phyloP scores from a whole-genome alignment of 2,329 filamentous ascomycete genomes.

The Penicillium capsulatum region DNA sequence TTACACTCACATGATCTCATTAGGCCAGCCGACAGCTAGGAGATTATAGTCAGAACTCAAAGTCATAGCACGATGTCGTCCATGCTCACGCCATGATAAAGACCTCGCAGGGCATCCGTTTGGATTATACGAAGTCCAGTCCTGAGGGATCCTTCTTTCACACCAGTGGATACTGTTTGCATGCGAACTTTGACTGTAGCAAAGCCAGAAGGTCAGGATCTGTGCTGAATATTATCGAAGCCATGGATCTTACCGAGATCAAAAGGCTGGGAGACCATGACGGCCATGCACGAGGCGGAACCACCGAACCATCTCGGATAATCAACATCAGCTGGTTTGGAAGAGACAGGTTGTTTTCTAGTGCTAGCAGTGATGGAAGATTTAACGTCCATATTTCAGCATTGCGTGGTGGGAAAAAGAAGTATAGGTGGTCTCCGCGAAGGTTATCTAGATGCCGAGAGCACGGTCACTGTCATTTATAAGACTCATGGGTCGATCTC shows the following conservation, averaged over 20 bases:
- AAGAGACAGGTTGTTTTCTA: too few relatives aligned
- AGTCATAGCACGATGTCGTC: not conserved
- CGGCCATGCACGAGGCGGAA: conserved; percentile 30
- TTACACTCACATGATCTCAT: conserved; percentile 18
- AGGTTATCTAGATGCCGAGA: too few relatives aligned
- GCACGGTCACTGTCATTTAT: too few relatives aligned
- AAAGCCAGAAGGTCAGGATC: not conserved
- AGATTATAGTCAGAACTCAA: not conserved
- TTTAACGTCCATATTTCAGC: too few relatives aligned
- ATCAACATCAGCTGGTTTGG: conserved; percentile 1
- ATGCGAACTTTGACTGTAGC: conserved; percentile 23
- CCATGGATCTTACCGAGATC: conserved; percentile 18
- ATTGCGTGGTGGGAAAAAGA: too few relatives aligned
- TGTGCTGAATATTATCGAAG: not conserved
- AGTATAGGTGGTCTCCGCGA: too few relatives aligned
- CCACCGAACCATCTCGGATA: conserved; percentile 22
- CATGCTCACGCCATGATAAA: conserved; percentile 20
- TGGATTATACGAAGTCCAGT: conserved; percentile 19
- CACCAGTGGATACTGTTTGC: conserved; percentile 17
- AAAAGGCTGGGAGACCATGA: conserved; percentile 25
- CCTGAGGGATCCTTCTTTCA: conserved; percentile 11
- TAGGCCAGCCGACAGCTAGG: conserved; percentile 21
- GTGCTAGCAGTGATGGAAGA: too few relatives aligned
- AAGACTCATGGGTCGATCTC: too few relatives aligned
- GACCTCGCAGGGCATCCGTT: conserved; percentile 13